Conservation (phyloP, 1,139 yeast species). For the Suzukiozyma palmioleophila region DNA sequence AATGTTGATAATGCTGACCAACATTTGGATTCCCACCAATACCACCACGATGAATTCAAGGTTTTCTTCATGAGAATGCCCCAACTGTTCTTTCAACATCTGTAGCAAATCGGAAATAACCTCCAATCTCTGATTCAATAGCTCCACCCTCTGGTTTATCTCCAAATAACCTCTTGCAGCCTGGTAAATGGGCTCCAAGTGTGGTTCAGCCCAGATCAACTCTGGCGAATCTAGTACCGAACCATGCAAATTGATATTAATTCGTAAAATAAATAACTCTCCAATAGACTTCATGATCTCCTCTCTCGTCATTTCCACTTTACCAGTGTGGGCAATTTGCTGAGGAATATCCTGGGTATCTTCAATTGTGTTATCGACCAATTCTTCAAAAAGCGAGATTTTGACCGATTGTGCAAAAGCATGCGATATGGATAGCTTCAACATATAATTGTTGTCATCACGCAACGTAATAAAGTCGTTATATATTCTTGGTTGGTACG, state of each 20-base stretch:
- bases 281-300: conserved; percentile 97
- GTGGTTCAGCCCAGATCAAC: conserved; percentile 98
- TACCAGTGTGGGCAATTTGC: conserved; percentile 90
- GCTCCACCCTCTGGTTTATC: conserved; percentile 85
- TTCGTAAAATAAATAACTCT: conserved; percentile 84
- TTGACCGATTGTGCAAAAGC: conserved; percentile 92
- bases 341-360: conserved; percentile 97
- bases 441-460: conserved; percentile 88
- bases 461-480: conserved; percentile 90
- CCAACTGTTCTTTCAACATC: conserved; percentile 94
- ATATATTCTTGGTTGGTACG: conserved; percentile 91
- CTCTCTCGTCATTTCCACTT: conserved; percentile 88
- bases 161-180: conserved; percentile 94
- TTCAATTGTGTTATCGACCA: conserved; percentile 92
- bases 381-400: conserved; percentile 88
- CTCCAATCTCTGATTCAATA: conserved; percentile 85
- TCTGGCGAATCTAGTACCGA: conserved; percentile 95
- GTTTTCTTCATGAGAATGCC: conserved; percentile 88
- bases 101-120: conserved; percentile 89
- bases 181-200: conserved; percentile 92
- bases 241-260: conserved; percentile 89
- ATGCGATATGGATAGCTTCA: conserved; percentile 83
- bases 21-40: conserved; percentile 87
- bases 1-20: conserved; percentile 78
- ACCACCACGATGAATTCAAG: conserved; percentile 89